Conservation (phyloP, 1,139 yeast species). For the Kodamaea arcana region DNA sequence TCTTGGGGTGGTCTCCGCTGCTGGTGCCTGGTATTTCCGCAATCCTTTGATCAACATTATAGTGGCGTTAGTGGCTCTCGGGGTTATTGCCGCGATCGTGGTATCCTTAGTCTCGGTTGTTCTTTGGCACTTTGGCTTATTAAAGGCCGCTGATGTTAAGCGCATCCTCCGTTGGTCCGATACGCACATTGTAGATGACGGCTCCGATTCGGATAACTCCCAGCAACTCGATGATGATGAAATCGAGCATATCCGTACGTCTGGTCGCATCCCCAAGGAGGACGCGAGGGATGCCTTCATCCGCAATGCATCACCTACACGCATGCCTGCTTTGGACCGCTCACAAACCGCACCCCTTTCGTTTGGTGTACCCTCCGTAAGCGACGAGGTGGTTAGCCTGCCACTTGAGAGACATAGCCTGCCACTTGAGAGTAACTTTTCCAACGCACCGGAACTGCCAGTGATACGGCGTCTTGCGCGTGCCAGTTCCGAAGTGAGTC, state of each 20-base stretch:
- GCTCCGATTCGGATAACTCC: background rate
- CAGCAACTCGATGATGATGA: background rate
- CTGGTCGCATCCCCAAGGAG: too few species aligned
- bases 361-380: too few species aligned
- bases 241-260: background rate
- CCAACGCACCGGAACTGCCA: too few species aligned
- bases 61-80: constrained; percentile 1
- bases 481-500: too few species aligned
- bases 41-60: constrained; percentile 2
- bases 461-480: too few species aligned
- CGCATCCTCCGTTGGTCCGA: background rate
- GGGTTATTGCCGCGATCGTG: constrained; percentile 9
- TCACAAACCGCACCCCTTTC: too few species aligned
- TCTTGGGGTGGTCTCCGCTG: constrained; percentile 25
- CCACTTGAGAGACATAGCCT: too few species aligned
- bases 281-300: too few species aligned
- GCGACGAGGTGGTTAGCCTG: too few species aligned
- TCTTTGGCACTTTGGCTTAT: constrained; percentile 30
- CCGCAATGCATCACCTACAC: too few species aligned
- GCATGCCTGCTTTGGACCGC: too few species aligned
- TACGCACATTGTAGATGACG: background rate
- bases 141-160: constrained; percentile 20
- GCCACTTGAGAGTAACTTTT: too few species aligned
- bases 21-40: constrained; percentile 15
- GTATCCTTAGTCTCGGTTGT: constrained; percentile 22